Base-by-base conservation (phyloP, 2,329 filamentous ascomycete genomes). In the Beauveria australis region DNA sequence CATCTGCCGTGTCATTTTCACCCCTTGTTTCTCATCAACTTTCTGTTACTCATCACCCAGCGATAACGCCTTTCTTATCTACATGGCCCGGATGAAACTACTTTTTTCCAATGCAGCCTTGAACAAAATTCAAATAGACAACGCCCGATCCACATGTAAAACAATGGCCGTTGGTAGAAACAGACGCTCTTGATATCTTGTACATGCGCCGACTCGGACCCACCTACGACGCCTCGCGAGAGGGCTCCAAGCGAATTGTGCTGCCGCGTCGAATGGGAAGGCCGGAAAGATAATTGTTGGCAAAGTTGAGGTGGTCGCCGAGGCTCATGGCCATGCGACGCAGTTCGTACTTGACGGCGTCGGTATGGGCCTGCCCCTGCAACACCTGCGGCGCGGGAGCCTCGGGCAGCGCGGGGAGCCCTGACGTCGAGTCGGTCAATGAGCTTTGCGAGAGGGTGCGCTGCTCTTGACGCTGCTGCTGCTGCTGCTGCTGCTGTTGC, bases 311-410 rank as follows among this genome's bases (percentile, higher is more conserved):
- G 59, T 81, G 79, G n/a, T 81, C 78, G 6, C 75, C 72, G 3
- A 81, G 70, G 60, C 75, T 78, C 69, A 78, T 78, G 16, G 80
- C 76, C 62, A 85, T 72, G 19, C 77, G 75, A 9, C 81, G 76
- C 63, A 85, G 73, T 65, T 79, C 75, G 61, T 79, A 76, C 48
- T 78, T 78, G 22, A 82, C 78, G 53, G 83, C 81, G 26, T 78
- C 77, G 4, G 74, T 69, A 0, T 79, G 78, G 0, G 81, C 80
- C 37, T 78, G 74, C 2, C 81, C 81, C 67, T 84, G 81, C 75
- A 85, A 79, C 46, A 83, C 80, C 56, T 76, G 75, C 2, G 75
- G 70, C 1, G 79, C 77, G 1, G 82, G 82, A 10, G 79, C 77
- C 2, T 72, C 72, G 4, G 76, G 79, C 26, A 74, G 71, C 2